Percentiles rank a stretch among this genome's conserved stretches.
phyloP scores from a whole-genome alignment of 2,329 filamentous ascomycete genomes.

The Claviceps sp. region DNA sequence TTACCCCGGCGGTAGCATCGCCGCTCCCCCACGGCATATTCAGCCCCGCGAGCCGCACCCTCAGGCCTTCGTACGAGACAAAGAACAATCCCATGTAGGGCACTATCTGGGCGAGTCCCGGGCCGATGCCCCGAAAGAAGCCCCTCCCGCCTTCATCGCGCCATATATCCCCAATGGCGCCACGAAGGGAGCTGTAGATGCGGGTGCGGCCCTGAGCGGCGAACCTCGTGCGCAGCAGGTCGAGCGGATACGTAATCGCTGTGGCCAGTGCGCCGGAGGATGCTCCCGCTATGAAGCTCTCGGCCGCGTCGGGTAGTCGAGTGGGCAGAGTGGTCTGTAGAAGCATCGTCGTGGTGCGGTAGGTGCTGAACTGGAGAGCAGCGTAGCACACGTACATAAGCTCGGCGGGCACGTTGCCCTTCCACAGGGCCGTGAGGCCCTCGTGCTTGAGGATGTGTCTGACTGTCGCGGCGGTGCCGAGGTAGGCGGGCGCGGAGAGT shows the following conservation, averaged over 20 bases:
- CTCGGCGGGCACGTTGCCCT: constrained; percentile 94
- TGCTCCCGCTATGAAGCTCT: constrained; percentile 76
- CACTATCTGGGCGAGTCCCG: constrained; percentile 75
- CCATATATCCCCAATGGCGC: constrained; percentile 59
- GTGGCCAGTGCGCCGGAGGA: constrained; percentile 73
- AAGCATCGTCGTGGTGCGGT: constrained; percentile 59
- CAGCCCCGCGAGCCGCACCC: constrained; percentile 41
- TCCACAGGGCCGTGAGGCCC: constrained; percentile 82
- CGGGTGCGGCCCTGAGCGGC: constrained; percentile 77
- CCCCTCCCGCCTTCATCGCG: constrained; percentile 61
- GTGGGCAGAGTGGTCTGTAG: constrained; percentile 39
- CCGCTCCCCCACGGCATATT: constrained; percentile 59
- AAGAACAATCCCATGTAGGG: constrained; percentile 98
- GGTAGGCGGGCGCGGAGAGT: constrained; percentile 42
- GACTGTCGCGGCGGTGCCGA: constrained; percentile 64
- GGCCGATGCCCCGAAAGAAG: constrained; percentile 78
- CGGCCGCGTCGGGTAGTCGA: constrained; percentile 49
- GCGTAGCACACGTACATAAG: constrained; percentile 87
- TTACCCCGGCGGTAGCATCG: constrained; percentile 70
- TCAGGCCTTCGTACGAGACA: constrained; percentile 67
- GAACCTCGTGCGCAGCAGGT: constrained; percentile 86
- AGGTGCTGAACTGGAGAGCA: constrained; percentile 78
- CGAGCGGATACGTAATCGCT: constrained; percentile 76
- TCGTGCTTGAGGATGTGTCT: constrained; percentile 66
- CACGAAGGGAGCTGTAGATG: constrained; percentile 61